Base-by-base conservation (phyloP, 2,329 filamentous ascomycete genomes). In the Monosporascus ibericus region DNA sequence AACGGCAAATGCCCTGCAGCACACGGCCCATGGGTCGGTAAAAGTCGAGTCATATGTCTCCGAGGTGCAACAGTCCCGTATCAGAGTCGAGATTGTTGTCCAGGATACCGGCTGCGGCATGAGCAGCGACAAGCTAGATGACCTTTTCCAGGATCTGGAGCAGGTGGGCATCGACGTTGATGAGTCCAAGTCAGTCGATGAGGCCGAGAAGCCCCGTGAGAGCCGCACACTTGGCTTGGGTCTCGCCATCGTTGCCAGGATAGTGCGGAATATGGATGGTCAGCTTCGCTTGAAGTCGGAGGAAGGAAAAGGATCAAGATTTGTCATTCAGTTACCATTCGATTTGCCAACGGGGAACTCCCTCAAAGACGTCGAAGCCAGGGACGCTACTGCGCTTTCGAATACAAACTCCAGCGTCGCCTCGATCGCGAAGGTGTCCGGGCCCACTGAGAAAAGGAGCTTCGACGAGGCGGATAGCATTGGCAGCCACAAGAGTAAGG, bases 231-330 rank as follows among this genome's bases (percentile, higher is more conserved):
- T 95, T 1, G 92, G 92, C 0, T 78, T 96, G 9, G 92, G 91
- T 0, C 76, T 96, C n/a, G 91, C 91, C 0, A 78, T 95, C 14
- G 91, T 95, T n/a, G 88, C 89, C 17, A 82, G 91, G 38, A 89
- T 90, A 37, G 78, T 96, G 34, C 82, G 85, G n/a, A 95, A 91
- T 63, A 94, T 95, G 88, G 86, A 92, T 53, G 92, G 91, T 0
- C 91, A 95, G 63, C 70, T 96, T 30, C 83, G 90, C 2, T 72
- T 96, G 1, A 92, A 91, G 62, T 95, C 90, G 0, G 89, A 94
- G 62, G 80, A 87, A 64, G 87, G 87, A 2, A 88, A 86, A 60
- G 91, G 92, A 1, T 92, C 90, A 18, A 80, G 88, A 49, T 95
- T 96, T 58, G 84, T 90, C 20, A 82, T 96, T 24, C 82, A 89